Evolutionary conservation across 2,329 filamentous ascomycete genomes (phyloP).

Genomic region (Blastomyces parvus): DNA sequence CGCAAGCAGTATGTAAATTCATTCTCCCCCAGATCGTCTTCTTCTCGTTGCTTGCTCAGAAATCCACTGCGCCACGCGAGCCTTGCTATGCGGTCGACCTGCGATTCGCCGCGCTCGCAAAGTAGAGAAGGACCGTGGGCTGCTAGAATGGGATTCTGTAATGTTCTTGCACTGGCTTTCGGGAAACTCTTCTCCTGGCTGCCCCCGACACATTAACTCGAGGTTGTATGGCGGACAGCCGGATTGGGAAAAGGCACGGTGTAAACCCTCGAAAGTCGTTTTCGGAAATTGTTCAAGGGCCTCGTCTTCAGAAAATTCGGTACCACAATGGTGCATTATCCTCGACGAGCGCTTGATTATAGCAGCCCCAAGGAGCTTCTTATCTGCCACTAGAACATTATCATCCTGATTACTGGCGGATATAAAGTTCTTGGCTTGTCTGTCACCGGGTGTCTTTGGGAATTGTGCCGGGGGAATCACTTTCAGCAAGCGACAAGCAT

Average conservation of each 20-base stretch:
- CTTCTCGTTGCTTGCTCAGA: too few relatives aligned
- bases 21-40: too few relatives aligned
- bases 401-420: neutral
- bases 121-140: neutral
- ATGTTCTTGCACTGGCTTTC: conserved; percentile 2
- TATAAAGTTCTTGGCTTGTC: neutral
- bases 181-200: neutral
- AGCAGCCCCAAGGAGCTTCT: neutral
- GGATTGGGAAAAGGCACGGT: neutral
- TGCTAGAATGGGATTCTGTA: neutral
- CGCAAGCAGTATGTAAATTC: too few relatives aligned
- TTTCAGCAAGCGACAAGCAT: conserved; percentile 2
- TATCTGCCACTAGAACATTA: neutral
- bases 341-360: too few relatives aligned
- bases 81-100: too few relatives aligned
- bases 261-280: neutral
- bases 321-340: neutral
- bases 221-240: neutral
- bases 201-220: neutral
- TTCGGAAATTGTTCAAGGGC: neutral
- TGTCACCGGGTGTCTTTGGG: neutral
- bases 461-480: neutral
- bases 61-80: too few relatives aligned
- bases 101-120: neutral
- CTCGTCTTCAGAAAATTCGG: neutral